A percentile compares a stretch with the other conserved stretches of the same genome.
phyloP scores from a whole-genome alignment of 192 early-diverging fungal genomes.

The Cladochytrium replicatum region DNA sequence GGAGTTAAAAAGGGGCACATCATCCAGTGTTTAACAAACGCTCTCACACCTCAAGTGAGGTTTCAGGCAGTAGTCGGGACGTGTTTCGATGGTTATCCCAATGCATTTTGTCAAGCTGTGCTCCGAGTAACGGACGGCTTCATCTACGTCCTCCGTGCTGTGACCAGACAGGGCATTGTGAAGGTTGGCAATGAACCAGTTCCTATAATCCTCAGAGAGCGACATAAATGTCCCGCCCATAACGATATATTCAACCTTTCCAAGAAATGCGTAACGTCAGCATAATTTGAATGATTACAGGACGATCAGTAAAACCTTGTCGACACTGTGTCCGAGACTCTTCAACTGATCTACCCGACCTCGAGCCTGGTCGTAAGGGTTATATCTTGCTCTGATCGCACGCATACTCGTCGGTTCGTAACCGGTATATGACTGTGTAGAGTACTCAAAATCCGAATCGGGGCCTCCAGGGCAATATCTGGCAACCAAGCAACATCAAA shows the following conservation, averaged over 20 bases:
- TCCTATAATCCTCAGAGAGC: constrained; percentile 84
- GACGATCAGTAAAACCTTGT: constrained; percentile 52
- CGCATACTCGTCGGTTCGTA: constrained; percentile 99
- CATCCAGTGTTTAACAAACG: neutral
- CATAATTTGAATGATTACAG: neutral
- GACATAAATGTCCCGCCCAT: constrained; percentile 99
- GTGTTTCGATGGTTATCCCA: constrained; percentile 98
- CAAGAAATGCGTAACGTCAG: neutral
- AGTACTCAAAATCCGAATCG: constrained; percentile 99
- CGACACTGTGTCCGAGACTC: constrained; percentile 85
- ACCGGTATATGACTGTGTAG: constrained; percentile 99
- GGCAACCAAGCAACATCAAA: neutral
- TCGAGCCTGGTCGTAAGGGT: constrained; percentile 91
- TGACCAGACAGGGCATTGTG: constrained; percentile 95
- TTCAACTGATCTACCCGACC: constrained; percentile 92
- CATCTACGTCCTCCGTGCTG: constrained; percentile 81
- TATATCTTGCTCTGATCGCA: constrained; percentile 94
- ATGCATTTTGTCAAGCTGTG: constrained; percentile 95
- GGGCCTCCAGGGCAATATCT: constrained; percentile 95
- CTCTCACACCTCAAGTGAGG: constrained; percentile 61
- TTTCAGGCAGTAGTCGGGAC: constrained; percentile 96
- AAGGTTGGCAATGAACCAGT: constrained; percentile 95
- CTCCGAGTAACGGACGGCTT: constrained; percentile 94
- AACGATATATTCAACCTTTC: constrained; percentile 84
- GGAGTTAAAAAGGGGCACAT: neutral